Base-by-base conservation (phyloP, 495 filamentous ascomycete species). In the Talaromyces liani region DNA sequence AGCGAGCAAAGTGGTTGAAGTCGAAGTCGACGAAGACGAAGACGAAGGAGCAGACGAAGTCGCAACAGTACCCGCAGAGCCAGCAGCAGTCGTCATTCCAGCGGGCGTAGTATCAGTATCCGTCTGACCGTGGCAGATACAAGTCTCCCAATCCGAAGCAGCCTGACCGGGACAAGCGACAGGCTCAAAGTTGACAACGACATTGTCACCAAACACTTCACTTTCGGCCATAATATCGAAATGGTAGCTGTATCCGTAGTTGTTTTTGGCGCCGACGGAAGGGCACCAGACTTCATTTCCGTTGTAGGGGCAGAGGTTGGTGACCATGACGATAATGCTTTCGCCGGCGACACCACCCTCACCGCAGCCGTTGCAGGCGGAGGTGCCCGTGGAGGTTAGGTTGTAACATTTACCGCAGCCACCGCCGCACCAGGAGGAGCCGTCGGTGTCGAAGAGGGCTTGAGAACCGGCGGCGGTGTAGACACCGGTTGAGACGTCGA, bases 141-240 rank as follows among this genome's bases (percentile, higher is more conserved):
- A 70, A 10, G 64, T 62, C 27, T 66, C 54, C 60, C 62, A 70
- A 51, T 70, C 66, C 9, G 60, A 66, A n/a, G 60, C 55, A 12
- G 60, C 63, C 25, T 62, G 60, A 58, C 69, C 65, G 0, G 75
- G 75, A 58, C 75, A 78, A 4, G 65, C 55, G 8, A 76, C 68
- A 18, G 66, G 61, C 68, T 73, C 66, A 61, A 77, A 78, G 58
- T 73, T 66, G 33, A 78, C 75, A 10, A 78, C 72, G 0, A 68
- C 65, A 60, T 78, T 78, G 57, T 78, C 74, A 16, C 74, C 75
- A 57, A 75, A 72, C 0, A 76, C 58, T 45, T 69, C 59, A 33
- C 62, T 71, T 65, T 75, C 61, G 27, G 71, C 73, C 73, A 76
- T 78, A 64, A 78, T 75, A 57, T 78, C 75, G 63, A 78, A 78